phyloP scores from a whole-genome alignment of 2,329 filamentous ascomycete species.

The Aspergillus floridensis region DNA sequence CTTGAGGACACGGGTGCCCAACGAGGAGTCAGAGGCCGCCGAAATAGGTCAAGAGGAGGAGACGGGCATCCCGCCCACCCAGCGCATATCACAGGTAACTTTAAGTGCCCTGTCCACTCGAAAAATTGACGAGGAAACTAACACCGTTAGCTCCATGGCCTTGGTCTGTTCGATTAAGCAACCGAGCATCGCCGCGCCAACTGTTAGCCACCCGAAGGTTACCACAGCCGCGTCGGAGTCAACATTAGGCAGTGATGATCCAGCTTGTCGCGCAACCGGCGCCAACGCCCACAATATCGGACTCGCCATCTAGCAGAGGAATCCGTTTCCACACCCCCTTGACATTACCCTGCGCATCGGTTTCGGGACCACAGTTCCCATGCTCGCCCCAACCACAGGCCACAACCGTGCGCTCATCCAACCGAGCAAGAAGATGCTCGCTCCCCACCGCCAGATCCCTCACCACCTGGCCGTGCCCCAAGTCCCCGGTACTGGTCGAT shows the following conservation, averaged over 20 bases:
- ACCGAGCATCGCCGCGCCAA: neutral
- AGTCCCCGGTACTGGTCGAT: slow-evolving; percentile 51
- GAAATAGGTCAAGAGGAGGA: slow-evolving; percentile 30
- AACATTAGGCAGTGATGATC: slow-evolving; percentile 48
- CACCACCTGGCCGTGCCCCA: slow-evolving; percentile 46
- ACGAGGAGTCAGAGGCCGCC: slow-evolving; percentile 29
- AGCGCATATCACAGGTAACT: slow-evolving; percentile 49
- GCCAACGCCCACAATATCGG: slow-evolving; percentile 61
- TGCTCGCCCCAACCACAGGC: slow-evolving; percentile 98
- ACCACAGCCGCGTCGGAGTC: neutral
- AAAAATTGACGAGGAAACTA: slow-evolving; percentile 14
- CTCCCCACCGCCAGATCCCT: slow-evolving; percentile 75
- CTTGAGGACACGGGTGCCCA: slow-evolving; percentile 30
- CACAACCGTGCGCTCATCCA: slow-evolving; percentile 63
- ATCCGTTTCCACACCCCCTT: slow-evolving; percentile 69
- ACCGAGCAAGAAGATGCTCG: slow-evolving; percentile 79
- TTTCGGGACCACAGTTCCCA: slow-evolving; percentile 80
- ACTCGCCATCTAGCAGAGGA: slow-evolving; percentile 53
- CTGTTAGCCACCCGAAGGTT: neutral
- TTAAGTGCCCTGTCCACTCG: neutral
- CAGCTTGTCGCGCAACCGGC: slow-evolving; percentile 93
- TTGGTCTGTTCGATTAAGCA: slow-evolving; percentile 46
- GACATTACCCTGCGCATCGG: slow-evolving; percentile 62
- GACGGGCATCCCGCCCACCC: slow-evolving; percentile 47
- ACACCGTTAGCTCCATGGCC: slow-evolving; percentile 33